Evolutionary conservation across 2,329 filamentous ascomycete genomes (phyloP).

Genomic region (Fusarium cyanostomum): DNA sequence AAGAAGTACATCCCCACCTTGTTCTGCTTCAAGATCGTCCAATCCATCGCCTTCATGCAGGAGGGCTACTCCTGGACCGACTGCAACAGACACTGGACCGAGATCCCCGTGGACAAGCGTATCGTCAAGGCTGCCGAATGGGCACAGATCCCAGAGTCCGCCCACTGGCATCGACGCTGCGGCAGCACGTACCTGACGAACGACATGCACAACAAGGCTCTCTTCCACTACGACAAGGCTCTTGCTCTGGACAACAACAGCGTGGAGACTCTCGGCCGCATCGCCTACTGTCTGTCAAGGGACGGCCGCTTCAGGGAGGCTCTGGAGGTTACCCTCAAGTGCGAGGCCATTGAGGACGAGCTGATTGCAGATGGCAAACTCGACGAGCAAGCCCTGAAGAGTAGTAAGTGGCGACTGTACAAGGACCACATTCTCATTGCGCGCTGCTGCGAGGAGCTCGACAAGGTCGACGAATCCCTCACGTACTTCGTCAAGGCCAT

Average conservation of each 20-base stretch:
- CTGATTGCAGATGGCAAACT: slow-evolving; percentile 41
- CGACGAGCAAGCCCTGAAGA: slow-evolving; percentile 37
- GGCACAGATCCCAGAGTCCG: slow-evolving; percentile 48
- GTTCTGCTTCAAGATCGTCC: slow-evolving; percentile 56
- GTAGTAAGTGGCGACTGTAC: slow-evolving; percentile 53
- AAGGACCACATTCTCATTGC: slow-evolving; percentile 53
- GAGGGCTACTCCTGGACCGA: slow-evolving; percentile 51
- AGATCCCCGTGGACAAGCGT: slow-evolving; percentile 47
- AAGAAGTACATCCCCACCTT: slow-evolving; percentile 51
- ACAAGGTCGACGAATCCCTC: slow-evolving; percentile 46
- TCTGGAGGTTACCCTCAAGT: slow-evolving; percentile 49
- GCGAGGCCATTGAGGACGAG: slow-evolving; percentile 48
- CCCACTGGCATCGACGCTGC: slow-evolving; percentile 52
- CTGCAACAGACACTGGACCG: slow-evolving; percentile 50
- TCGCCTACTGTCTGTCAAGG: slow-evolving; percentile 51
- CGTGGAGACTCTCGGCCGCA: slow-evolving; percentile 52
- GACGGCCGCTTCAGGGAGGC: slow-evolving; percentile 50
- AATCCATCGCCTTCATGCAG: slow-evolving; percentile 53
- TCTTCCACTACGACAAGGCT: slow-evolving; percentile 50
- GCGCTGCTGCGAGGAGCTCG: slow-evolving; percentile 48
- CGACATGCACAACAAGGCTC: slow-evolving; percentile 48
- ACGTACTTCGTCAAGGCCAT: slow-evolving; percentile 52
- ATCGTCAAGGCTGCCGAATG: slow-evolving; percentile 50
- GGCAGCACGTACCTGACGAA: slow-evolving; percentile 53
- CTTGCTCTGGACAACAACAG: slow-evolving; percentile 51